Base-by-base conservation (phyloP, 2,329 filamentous ascomycete genomes). In the Onygenales sp. region DNA sequence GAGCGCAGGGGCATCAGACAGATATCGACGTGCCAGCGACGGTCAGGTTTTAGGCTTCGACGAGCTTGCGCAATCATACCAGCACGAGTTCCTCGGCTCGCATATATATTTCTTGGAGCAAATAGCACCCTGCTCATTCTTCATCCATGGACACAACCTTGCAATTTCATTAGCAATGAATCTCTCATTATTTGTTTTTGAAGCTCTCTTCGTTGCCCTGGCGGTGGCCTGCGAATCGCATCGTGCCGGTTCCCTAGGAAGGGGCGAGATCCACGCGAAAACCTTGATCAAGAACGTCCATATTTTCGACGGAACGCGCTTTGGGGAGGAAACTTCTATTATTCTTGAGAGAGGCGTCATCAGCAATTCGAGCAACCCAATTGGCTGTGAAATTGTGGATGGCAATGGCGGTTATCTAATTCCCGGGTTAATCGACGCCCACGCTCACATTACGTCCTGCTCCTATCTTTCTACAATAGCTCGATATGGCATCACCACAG, bases 381-480 rank as follows among this genome's bases (percentile, higher is more conserved):
- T 3, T 33, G 51, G 44, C 14, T 32, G 49, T 32, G 47, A 36
- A 17, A 33, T n/a, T 31, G 44, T 50, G 4, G 43, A 55, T 43
- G 54, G 54, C 6, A 50, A 54, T 17, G 54, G 54, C n/a, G 51
- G 44, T n/a, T 43, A 50, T 21, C 48, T 55, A 2, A 17, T 55
- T 13, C 54, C 54, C 31, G 54, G 54, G 13, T 38, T 55, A 7
- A 54, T 55, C 17, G 54, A 55, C 31, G 31, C 54, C 31, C 54
- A 55, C 36, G 33, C 42, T n/a, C 54, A 55, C 9, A 10, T 44
- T 31, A 17, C 14, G 9, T 31, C 14, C 5, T 21, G 43, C 43
- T 17, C 14, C 10, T 14, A 44, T 11, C 43, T 44, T 11, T 31
- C 10, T 17, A 31, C 14, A 3, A 17, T 17, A 2, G 43, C 43